Base-by-base conservation (phyloP, 2,329 filamentous ascomycete species). In the Tolypocladium sp. region DNA sequence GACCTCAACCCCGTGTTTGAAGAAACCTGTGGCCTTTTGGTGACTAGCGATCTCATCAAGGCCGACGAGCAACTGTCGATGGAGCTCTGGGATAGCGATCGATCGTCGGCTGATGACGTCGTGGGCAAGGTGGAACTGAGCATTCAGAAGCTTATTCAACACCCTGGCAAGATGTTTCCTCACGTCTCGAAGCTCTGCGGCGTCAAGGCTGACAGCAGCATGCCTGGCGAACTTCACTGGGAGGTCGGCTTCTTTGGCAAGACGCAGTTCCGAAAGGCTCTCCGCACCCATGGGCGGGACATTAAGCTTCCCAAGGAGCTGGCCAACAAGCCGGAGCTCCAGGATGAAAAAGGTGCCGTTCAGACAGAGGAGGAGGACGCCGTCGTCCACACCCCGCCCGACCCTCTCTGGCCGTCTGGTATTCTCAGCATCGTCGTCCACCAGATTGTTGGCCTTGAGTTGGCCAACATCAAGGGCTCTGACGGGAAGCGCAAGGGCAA, bases 201-300 rank as follows among this genome's bases (percentile, higher is more conserved):
- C 13, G 85, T 95, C 76, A 89, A 94, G 66, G 87, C 90, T 27
- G 91, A 88, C 15, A 93, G 85, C 64, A 83, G 84, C 56, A 97
- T 97, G 92, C 94, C 94, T 0, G 93, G 94, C 35, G 88, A 96
- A 69, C 81, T 99, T 44, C 87, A 95, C 69, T 97, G 93, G 93
- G 93, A 97, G 72, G 91, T 97, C 54, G 94, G 93, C 8, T 97
- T 89, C 76, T 97, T 97, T 67, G 87, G 88, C 66, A 97, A 96
- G 76, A 91, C 92, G 1, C 86, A 92, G 64, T 92, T 97, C 76
- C 84, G 93, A 58, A 85, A 87, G 63, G 91, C 91, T 15, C 80
- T 97, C 53, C 84, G 91, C 46, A 96, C 92, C 0, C 90, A 95
- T 69, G 93, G 93, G 51, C 91, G 91, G 74, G 89, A 96, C 70